These are phyloP conservation scores for Hypoxylon perforatum DNA, from an alignment of 495 filamentous ascomycete genomes.

Conservation along the genomic window DNA sequence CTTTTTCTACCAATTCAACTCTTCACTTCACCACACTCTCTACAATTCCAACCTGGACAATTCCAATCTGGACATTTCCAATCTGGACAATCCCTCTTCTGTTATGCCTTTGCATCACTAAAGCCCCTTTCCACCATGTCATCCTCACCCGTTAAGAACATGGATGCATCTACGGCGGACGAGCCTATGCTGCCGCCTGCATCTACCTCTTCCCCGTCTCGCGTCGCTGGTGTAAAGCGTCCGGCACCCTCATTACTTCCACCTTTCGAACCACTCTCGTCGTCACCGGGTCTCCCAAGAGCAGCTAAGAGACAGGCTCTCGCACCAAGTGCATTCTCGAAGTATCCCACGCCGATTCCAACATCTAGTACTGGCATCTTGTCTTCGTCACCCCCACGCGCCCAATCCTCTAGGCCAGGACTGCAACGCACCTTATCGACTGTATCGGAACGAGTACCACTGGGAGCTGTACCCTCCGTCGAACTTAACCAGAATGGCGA, in stretches of 20 bases:
- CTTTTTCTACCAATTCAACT: constrained; percentile 2
- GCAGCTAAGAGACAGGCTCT: constrained; percentile 75
- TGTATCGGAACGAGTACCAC: constrained; percentile 82
- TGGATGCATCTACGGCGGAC: constrained; percentile 32
- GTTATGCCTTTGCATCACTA: constrained; percentile 34
- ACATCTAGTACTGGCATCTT: constrained; percentile 93
- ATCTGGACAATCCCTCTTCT: constrained; percentile 11
- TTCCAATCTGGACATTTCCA: constrained; percentile 7
- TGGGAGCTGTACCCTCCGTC: constrained; percentile 82
- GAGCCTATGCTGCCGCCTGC: constrained; percentile 45
- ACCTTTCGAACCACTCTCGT: constrained; percentile 91
- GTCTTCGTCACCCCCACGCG: constrained; percentile 83
- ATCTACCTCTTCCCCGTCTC: constrained; percentile 26
- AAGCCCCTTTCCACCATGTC: constrained; percentile 33
- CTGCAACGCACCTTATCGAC: constrained; percentile 72
- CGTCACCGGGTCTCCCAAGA: constrained; percentile 83
- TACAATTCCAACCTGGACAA: constrained; percentile 7
- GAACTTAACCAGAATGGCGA: constrained; percentile 87
- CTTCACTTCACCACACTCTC: constrained; percentile 31
- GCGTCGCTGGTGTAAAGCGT: constrained; percentile 74
- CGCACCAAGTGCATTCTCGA: constrained; percentile 57
- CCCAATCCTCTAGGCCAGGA: constrained; percentile 63
- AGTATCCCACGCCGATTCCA: constrained; percentile 90
- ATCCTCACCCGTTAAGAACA: constrained; percentile 45
- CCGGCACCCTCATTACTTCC: constrained; percentile 84